phyloP scores from a whole-genome alignment of 1,284 basidiomycete species.

The Papiliotrema laurentii region DNA sequence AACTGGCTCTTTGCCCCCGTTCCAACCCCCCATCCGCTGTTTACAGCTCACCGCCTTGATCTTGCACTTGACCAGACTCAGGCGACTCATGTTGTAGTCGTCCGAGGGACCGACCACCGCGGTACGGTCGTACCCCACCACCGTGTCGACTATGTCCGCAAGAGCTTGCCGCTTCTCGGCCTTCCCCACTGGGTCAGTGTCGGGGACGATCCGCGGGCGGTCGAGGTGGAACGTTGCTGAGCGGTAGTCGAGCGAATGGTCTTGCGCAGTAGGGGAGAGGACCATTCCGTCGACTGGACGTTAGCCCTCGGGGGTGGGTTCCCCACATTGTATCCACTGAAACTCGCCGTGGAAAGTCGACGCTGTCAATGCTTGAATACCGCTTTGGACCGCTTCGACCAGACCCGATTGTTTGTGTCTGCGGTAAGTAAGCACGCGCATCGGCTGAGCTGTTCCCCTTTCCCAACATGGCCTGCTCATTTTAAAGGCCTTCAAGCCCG shows the following conservation, averaged over 20 bases:
- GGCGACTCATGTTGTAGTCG: slow-evolving; percentile 10
- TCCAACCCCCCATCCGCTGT: slow-evolving; percentile 18
- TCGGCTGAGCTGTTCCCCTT: too few relatives aligned
- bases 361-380: slow-evolving; percentile 14
- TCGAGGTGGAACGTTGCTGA: slow-evolving; percentile 20
- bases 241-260: slow-evolving; percentile 23
- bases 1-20: slow-evolving; percentile 12
- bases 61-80: slow-evolving; percentile 13
- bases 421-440: too few relatives aligned
- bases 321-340: neutral
- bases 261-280: slow-evolving; percentile 20
- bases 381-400: slow-evolving; percentile 14
- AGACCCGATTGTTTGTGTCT: slow-evolving; percentile 20
- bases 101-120: slow-evolving; percentile 9
- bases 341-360: slow-evolving; percentile 15
- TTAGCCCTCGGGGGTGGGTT: neutral
- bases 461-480: too few relatives aligned
- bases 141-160: slow-evolving; percentile 9
- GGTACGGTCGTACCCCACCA: slow-evolving; percentile 14
- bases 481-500: neutral
- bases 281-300: slow-evolving; percentile 22
- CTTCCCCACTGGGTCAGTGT: slow-evolving; percentile 5
- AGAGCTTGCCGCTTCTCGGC: slow-evolving; percentile 18
- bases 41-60: slow-evolving; percentile 18
- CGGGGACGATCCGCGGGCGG: slow-evolving; percentile 7